Base-by-base conservation (phyloP, 768 basidiomycete genomes). In the Amanita inopinata region DNA sequence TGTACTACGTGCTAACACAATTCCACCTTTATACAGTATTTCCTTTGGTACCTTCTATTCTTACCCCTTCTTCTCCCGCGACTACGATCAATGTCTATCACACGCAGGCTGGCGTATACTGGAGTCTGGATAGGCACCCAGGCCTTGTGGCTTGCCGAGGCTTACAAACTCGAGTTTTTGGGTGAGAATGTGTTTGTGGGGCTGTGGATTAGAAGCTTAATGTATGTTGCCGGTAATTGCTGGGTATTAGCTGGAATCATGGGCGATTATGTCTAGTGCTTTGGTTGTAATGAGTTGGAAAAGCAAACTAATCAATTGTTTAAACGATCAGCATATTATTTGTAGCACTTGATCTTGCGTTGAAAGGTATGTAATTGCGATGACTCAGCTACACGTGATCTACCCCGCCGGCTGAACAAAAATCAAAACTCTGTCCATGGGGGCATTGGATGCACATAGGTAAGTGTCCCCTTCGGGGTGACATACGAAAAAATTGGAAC, bases 401-500 rank as follows among this genome's bases (percentile, higher is more conserved):
- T 1, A 55, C 51, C 56, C 49, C 42, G 58, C 43, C 43, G 41
- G 30, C 56, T 49, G 50, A 54, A 53, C 59, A 56, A 57, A 61
- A 59, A 54, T 20, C 56, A 58, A 46, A 51, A 61, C 24, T 50
- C 22, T 37, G 33, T 10, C n/a, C n/a, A n/a, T 14, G 0, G 4
- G 3, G 23, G 11, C 30, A 0, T 11, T 33, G 11, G 19, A 25
- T 25, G 4, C 4, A 0, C 1, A 33, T 31, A 23, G 4, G 22
- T 6, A 31, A 38, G 12, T 76, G 80, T 80, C 79, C 81, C 80
- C 80, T 83, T 83, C 79, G 80, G 80, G 80, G 85, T 82, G 82
- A 80, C 85, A 85, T 83, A 87, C 80, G 82, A 84, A 85, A 91
- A 90, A 89, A 85, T 91, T 91, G 90, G 86, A 92, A 91, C 88